A percentile compares a stretch with the other conserved stretches of the same genome.
Conservation (phyloP, 169 alveolate genomes). For the Babesia ovata region DNA sequence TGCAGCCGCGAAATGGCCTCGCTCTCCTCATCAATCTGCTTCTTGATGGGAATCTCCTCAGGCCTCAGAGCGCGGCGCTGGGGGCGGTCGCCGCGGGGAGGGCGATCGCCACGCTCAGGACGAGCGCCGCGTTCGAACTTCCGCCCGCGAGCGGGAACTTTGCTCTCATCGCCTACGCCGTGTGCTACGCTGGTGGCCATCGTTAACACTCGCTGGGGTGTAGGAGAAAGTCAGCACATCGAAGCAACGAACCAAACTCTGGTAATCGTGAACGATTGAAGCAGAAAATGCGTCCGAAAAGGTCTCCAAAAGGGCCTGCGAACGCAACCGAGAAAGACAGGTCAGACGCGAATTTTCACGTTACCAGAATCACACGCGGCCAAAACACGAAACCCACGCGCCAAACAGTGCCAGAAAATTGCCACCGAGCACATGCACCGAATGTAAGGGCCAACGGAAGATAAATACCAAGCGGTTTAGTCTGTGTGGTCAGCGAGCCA, state of each 20-base stretch:
- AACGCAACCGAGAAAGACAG: too few species aligned
- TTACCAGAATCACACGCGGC: too few species aligned
- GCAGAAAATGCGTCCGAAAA: neutral
- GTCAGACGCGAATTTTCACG: too few species aligned
- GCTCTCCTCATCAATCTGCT: slow-evolving; percentile 61
- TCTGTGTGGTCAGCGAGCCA: neutral
- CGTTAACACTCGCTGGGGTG: slow-evolving; percentile 31
- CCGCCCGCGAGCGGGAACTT: slow-evolving; percentile 20
- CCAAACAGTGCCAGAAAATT: too few species aligned
- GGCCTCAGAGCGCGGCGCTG: slow-evolving; percentile 54
- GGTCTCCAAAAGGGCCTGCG: too few species aligned
- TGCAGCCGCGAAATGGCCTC: slow-evolving; percentile 43
- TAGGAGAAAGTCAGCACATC: slow-evolving; percentile 32
- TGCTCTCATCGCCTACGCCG: slow-evolving; percentile 18
- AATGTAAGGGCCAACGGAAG: too few species aligned
- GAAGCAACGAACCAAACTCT: slow-evolving; percentile 4
- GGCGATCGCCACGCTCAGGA: slow-evolving; percentile 24
- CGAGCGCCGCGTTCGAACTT: slow-evolving; percentile 26
- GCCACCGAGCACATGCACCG: too few species aligned
- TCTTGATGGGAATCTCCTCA: slow-evolving; percentile 58
- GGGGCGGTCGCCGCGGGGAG: slow-evolving; percentile 29
- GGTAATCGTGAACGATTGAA: neutral
- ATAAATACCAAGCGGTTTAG: neutral
- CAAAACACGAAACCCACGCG: too few species aligned
- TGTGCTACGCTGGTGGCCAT: slow-evolving; percentile 38